Evolutionary conservation across 148 eudicot species (phyloP).

Genomic region (Rhododendron griersonianum): DNA sequence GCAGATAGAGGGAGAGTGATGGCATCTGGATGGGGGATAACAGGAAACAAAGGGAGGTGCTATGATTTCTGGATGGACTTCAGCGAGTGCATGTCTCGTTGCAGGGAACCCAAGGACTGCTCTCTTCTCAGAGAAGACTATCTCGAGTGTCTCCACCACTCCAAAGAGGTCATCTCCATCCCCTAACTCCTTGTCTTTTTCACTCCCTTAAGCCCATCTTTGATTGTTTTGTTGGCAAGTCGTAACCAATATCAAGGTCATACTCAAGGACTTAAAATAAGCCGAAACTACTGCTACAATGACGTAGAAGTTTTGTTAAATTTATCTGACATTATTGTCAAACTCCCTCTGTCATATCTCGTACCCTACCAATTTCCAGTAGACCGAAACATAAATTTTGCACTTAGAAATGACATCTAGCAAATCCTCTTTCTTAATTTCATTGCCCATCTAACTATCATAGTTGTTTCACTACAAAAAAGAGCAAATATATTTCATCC

Average conservation of each 20-base stretch:
- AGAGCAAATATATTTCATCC: not conserved
- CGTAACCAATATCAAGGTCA: not conserved
- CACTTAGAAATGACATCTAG: not conserved
- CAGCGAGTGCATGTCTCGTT: conserved; percentile 92
- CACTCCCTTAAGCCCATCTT: not conserved
- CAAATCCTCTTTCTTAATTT: not conserved
- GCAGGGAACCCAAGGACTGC: conserved; percentile 81
- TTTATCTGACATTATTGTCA: not conserved
- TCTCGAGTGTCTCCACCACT: conserved; percentile 95
- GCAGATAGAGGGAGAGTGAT: conserved; percentile 22
- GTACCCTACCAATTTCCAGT: not conserved
- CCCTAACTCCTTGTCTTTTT: not conserved
- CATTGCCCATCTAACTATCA: not conserved
- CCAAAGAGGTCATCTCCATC: conserved; percentile 65
- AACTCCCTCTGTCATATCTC: not conserved
- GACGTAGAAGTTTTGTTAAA: not conserved
- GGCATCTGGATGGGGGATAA: conserved; percentile 99
- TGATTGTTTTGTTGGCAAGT: not conserved
- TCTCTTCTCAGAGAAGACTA: conserved; percentile 90
- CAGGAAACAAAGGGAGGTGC: conserved; percentile 85
- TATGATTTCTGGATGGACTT: conserved; percentile 98
- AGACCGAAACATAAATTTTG: not conserved
- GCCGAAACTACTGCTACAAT: not conserved
- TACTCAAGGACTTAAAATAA: not conserved
- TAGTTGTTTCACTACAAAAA: not conserved